Conservation (phyloP, 2,329 filamentous ascomycete species). For the Cordyceps fumosorosea region DNA sequence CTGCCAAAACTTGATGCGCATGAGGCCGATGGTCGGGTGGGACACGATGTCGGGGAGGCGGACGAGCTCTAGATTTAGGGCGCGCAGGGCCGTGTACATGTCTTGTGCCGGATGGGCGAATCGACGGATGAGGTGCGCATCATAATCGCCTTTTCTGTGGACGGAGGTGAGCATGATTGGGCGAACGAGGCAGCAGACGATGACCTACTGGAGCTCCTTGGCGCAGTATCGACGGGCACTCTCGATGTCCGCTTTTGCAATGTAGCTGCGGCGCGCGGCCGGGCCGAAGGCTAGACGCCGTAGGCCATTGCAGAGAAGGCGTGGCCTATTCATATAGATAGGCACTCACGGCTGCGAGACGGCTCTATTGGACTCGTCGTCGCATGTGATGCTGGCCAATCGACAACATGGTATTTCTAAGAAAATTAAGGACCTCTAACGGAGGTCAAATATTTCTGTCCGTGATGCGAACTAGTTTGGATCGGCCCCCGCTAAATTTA, state of each 20-base stretch:
- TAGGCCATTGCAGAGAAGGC: constrained; percentile 31
- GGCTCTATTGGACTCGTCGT: not conserved
- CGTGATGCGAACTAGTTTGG: not conserved
- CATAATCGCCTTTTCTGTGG: constrained; percentile 74
- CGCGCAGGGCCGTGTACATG: constrained; percentile 83
- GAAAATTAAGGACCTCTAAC: constrained; percentile 12
- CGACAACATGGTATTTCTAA: constrained; percentile 16
- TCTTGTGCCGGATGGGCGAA: constrained; percentile 69
- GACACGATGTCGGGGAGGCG: constrained; percentile 85
- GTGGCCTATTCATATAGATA: constrained; percentile 34
- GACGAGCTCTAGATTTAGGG: constrained; percentile 88
- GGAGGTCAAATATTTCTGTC: constrained; percentile 4
- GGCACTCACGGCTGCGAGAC: not conserved
- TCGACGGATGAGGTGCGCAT: constrained; percentile 77
- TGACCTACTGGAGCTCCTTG: constrained; percentile 42
- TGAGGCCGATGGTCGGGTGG: constrained; percentile 74
- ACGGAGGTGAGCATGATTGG: not conserved
- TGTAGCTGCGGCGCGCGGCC: constrained; percentile 33
- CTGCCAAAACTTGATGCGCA: constrained; percentile 94
- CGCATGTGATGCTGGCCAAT: constrained; percentile 13
- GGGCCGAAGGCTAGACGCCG: constrained; percentile 26
- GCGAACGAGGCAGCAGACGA: not conserved
- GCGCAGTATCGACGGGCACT: constrained; percentile 49
- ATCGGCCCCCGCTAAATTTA: constrained; percentile 6
- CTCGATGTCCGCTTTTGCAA: constrained; percentile 45